A percentile compares a stretch with the other conserved stretches of the same genome.
These are phyloP conservation scores for Monosporozyma aerobia DNA, from an alignment of 805 yeast genomes.

Conservation along the genomic window DNA sequence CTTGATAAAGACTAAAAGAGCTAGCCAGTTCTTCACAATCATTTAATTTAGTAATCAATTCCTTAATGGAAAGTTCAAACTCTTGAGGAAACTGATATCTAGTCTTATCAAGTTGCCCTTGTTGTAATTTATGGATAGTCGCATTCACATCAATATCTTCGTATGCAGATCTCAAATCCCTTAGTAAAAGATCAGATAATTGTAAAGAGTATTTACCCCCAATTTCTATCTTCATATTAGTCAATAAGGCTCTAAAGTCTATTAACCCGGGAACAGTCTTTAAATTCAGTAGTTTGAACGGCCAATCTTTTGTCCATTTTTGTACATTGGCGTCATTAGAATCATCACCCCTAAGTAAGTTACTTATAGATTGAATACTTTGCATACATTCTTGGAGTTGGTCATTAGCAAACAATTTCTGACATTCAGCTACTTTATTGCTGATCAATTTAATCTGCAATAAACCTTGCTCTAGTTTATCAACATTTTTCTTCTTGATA, in stretches of 20 bases:
- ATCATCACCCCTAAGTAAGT: slow-evolving; percentile 46
- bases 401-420: slow-evolving; percentile 23
- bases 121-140: slow-evolving; percentile 40
- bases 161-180: slow-evolving; percentile 54
- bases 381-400: slow-evolving; percentile 49
- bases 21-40: slow-evolving; percentile 51
- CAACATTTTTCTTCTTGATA: slow-evolving; percentile 49
- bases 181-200: slow-evolving; percentile 46
- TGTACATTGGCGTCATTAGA: slow-evolving; percentile 22
- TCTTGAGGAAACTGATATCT: slow-evolving; percentile 33
- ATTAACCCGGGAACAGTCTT: slow-evolving; percentile 26
- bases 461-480: slow-evolving; percentile 52
- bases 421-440: slow-evolving; percentile 36
- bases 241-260: slow-evolving; percentile 42
- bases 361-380: slow-evolving; percentile 47
- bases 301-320: slow-evolving; percentile 34
- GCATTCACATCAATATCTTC: slow-evolving; percentile 38
- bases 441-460: slow-evolving; percentile 38
- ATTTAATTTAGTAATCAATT: slow-evolving; percentile 45
- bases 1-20: slow-evolving; percentile 60
- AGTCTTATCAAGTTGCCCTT: slow-evolving; percentile 18
- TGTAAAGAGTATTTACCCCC: slow-evolving; percentile 57
- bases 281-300: slow-evolving; percentile 28
- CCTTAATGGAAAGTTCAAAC: slow-evolving; percentile 37
- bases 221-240: slow-evolving; percentile 49